phyloP scores from a whole-genome alignment of 2,329 filamentous ascomycete species.

The Xylariaceae sp. region DNA sequence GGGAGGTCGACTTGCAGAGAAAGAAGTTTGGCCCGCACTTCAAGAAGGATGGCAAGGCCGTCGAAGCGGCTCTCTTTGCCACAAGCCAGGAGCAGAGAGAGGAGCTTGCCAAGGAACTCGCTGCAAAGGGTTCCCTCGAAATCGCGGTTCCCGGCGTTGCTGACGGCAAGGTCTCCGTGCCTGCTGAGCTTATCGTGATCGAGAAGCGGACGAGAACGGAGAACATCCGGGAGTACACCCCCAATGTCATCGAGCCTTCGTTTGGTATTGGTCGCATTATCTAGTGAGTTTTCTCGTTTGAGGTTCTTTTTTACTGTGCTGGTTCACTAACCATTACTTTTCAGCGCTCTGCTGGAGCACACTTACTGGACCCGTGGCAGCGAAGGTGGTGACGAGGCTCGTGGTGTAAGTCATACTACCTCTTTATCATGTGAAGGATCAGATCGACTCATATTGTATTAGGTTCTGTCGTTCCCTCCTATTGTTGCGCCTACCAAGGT shows the following conservation, averaged over 20 bases:
- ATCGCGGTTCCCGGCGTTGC: slow-evolving; percentile 64
- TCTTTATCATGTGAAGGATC: not conserved
- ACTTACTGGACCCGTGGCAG: slow-evolving; percentile 76
- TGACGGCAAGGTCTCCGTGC: slow-evolving; percentile 65
- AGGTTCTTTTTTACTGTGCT: not conserved
- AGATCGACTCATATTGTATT: slow-evolving; percentile 9
- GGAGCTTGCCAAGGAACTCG: slow-evolving; percentile 68
- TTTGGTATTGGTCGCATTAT: slow-evolving; percentile 95
- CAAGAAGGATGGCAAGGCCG: slow-evolving; percentile 86
- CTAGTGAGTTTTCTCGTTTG: slow-evolving; percentile 42
- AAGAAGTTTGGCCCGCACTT: slow-evolving; percentile 94
- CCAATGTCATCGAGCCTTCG: slow-evolving; percentile 94
- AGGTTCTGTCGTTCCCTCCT: slow-evolving; percentile 68
- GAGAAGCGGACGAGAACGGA: slow-evolving; percentile 78
- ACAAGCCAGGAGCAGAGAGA: slow-evolving; percentile 77
- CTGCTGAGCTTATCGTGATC: slow-evolving; percentile 74
- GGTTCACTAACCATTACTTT: slow-evolving; percentile 4
- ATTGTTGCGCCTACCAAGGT: slow-evolving; percentile 91
- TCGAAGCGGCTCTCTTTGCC: slow-evolving; percentile 72
- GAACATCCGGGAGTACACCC: slow-evolving; percentile 83
- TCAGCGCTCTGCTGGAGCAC: slow-evolving; percentile 76
- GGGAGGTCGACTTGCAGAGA: slow-evolving; percentile 81
- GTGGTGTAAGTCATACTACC: slow-evolving; percentile 61
- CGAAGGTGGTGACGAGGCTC: slow-evolving; percentile 71
- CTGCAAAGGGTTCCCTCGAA: slow-evolving; percentile 65